These are phyloP conservation scores for Irpex sp. DNA, from an alignment of 1,284 basidiomycete genomes.

Conservation along the genomic window DNA sequence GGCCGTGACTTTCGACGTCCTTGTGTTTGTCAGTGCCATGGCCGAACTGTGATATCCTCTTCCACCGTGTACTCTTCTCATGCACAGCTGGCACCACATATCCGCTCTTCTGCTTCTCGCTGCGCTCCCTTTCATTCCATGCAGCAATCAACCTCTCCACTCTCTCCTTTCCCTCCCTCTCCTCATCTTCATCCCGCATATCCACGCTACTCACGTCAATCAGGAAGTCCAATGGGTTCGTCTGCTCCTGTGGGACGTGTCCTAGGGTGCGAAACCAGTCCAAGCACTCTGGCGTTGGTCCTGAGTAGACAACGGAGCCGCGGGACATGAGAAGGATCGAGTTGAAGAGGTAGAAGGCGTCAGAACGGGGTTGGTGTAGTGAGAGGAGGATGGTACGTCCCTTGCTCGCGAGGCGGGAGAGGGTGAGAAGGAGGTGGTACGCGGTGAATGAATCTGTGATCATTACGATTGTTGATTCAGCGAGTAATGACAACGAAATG, in stretches of 20 bases:
- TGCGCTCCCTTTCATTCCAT: constrained; percentile 4
- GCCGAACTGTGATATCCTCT: neutral
- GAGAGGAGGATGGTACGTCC: constrained; percentile 42
- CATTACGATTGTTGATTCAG: neutral
- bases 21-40: neutral
- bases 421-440: constrained; percentile 39
- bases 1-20: neutral
- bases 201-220: constrained; percentile 11
- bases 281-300: constrained; percentile 1
- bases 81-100: neutral
- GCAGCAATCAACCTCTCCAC: constrained; percentile 4
- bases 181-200: constrained; percentile 7
- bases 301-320: constrained; percentile 10
- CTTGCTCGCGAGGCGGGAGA: constrained; percentile 37
- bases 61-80: neutral
- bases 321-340: constrained; percentile 34
- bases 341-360: constrained; percentile 43
- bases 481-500: neutral
- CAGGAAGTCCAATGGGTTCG: constrained; percentile 11
- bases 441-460: constrained; percentile 40
- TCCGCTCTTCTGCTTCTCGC: neutral
- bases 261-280: constrained; percentile 3
- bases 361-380: constrained; percentile 47
- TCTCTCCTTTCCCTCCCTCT: constrained; percentile 5
- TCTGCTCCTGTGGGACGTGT: constrained; percentile 3